Percentiles rank a stretch among this genome's conserved stretches.
Evolutionary conservation across 2,329 filamentous ascomycete genomes (phyloP).

Genomic region (Spiromastix sp.): DNA sequence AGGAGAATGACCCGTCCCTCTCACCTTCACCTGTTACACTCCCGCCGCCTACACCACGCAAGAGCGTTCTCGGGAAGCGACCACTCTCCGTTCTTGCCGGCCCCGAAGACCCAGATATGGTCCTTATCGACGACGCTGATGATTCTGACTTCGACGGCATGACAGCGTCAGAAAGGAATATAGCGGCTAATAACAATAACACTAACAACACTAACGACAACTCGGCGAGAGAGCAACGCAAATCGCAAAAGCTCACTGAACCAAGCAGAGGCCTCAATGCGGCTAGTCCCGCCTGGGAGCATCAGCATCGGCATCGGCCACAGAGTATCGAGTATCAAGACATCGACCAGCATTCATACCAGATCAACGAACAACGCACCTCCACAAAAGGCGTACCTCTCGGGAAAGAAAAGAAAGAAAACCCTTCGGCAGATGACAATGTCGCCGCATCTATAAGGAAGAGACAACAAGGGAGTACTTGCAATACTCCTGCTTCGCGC

Average conservation of each 20-base stretch:
- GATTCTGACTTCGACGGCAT: slow-evolving; percentile 11
- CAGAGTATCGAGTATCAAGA: too few species aligned
- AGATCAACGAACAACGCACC: too few species aligned
- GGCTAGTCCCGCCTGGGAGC: slow-evolving; percentile 3
- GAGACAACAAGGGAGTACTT: too few species aligned
- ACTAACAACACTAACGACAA: slow-evolving; percentile 4
- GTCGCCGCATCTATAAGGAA: too few species aligned
- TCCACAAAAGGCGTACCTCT: too few species aligned
- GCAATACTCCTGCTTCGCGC: too few species aligned
- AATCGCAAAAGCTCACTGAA: slow-evolving; percentile 26
- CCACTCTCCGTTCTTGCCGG: slow-evolving; percentile 33
- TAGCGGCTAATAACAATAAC: slow-evolving; percentile 24
- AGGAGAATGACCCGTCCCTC: slow-evolving; percentile 40
- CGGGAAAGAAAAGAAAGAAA: too few species aligned
- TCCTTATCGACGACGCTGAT: slow-evolving; percentile 16
- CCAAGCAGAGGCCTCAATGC: slow-evolving; percentile 16
- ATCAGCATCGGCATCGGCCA: too few species aligned
- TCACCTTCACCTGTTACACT: slow-evolving; percentile 28
- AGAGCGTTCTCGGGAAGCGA: slow-evolving; percentile 30
- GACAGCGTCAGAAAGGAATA: slow-evolving; percentile 32
- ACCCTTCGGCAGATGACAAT: too few species aligned
- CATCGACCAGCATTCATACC: too few species aligned
- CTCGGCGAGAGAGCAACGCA: slow-evolving; percentile 13
- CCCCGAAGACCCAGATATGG: slow-evolving; percentile 23
- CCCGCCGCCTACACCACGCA: slow-evolving; percentile 26